phyloP scores from a whole-genome alignment of 495 filamentous ascomycete genomes.

The Venustampulla echinocandica region DNA sequence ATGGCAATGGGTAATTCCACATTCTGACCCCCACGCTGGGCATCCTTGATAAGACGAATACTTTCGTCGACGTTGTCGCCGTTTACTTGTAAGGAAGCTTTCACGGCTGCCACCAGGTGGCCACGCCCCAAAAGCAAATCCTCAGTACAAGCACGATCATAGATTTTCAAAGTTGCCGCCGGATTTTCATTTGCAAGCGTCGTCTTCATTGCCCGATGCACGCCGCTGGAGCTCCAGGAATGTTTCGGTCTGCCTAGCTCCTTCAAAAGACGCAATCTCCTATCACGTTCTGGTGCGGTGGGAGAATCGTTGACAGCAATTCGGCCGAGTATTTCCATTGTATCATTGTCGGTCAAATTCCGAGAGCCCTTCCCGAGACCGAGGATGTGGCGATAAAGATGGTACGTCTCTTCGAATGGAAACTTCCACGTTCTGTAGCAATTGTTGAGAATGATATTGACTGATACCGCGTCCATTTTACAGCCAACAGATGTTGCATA shows the following conservation, averaged over 20 bases:
- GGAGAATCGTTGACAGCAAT: conserved; percentile 1
- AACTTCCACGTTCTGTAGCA: conserved; percentile 30
- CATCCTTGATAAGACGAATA: conserved; percentile 26
- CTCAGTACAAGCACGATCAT: background rate
- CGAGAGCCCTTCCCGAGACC: conserved; percentile 20
- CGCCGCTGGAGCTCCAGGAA: background rate
- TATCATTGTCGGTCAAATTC: conserved; percentile 26
- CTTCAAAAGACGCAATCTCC: conserved; percentile 1
- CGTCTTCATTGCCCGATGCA: conserved; percentile 3
- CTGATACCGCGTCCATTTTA: conserved; percentile 28
- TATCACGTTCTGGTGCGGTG: background rate
- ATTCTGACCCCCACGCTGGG: conserved; percentile 28
- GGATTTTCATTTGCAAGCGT: background rate
- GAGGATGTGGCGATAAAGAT: conserved; percentile 28
- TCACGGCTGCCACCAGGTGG: conserved; percentile 33
- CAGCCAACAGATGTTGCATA: conserved; percentile 22
- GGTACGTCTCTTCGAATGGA: conserved; percentile 30
- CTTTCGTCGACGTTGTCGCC: conserved; percentile 15
- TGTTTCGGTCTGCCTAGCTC: background rate
- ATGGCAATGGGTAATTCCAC: conserved; percentile 22
- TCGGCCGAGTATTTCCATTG: conserved; percentile 18
- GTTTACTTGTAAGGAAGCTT: conserved; percentile 27
- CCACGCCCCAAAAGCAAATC: conserved; percentile 16
- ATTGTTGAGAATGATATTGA: conserved; percentile 34
- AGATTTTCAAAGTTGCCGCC: conserved; percentile 5